Evolutionary conservation across 2,329 filamentous ascomycete genomes (phyloP).

Genomic region (Coniochaeta hoffmannii): DNA sequence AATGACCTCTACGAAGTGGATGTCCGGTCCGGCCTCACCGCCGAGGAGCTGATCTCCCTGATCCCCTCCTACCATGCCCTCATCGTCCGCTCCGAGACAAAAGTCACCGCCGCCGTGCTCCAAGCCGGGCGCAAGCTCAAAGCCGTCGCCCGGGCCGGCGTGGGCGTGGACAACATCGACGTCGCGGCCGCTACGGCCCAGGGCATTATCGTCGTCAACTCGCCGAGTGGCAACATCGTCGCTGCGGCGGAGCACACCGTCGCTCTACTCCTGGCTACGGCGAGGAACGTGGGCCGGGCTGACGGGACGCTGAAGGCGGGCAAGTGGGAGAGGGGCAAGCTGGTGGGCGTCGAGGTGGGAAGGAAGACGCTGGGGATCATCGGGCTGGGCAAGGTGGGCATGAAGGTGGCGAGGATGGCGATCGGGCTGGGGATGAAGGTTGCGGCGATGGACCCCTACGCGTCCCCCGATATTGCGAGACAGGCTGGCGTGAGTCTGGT

Average conservation of each 20-base stretch:
- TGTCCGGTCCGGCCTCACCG: slow-evolving; percentile 52
- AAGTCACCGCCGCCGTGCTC: slow-evolving; percentile 64
- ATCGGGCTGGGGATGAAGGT: slow-evolving; percentile 72
- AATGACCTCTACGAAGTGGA: slow-evolving; percentile 62
- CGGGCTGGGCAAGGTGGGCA: slow-evolving; percentile 74
- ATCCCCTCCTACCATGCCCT: slow-evolving; percentile 69
- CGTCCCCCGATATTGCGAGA: slow-evolving; percentile 62
- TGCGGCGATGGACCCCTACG: slow-evolving; percentile 69
- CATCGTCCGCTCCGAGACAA: slow-evolving; percentile 75
- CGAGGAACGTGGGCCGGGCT: slow-evolving; percentile 65
- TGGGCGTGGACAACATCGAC: slow-evolving; percentile 78
- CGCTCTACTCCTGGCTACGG: slow-evolving; percentile 65
- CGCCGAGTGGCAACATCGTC: slow-evolving; percentile 70
- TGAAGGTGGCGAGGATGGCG: slow-evolving; percentile 73
- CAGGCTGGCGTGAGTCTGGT: slow-evolving; percentile 60
- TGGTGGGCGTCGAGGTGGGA: slow-evolving; percentile 72
- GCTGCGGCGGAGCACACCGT: slow-evolving; percentile 76
- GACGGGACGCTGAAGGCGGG: slow-evolving; percentile 63
- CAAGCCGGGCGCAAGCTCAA: slow-evolving; percentile 60
- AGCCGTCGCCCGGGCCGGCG: slow-evolving; percentile 73
- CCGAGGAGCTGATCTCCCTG: slow-evolving; percentile 53
- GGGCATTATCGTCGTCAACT: slow-evolving; percentile 76
- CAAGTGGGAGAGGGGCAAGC: slow-evolving; percentile 66
- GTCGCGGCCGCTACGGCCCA: slow-evolving; percentile 63
- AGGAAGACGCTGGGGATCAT: slow-evolving; percentile 71